Percentiles rank a stretch among this genome's conserved stretches.
phyloP scores from a whole-genome alignment of 2,329 filamentous ascomycete species.

The Claviceps paspali region DNA sequence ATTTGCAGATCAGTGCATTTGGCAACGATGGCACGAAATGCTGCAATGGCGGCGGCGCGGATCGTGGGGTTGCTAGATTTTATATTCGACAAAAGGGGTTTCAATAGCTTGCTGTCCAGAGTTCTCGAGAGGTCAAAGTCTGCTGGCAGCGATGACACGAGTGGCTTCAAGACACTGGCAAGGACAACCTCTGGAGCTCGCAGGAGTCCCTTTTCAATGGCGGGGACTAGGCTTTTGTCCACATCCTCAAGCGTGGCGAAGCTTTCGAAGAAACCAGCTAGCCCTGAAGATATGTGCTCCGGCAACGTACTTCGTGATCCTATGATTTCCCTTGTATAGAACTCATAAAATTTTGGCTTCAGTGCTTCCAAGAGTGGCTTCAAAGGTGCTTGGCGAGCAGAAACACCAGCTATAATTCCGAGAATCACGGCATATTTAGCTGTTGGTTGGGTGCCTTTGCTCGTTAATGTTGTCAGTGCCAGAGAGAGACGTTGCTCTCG shows the following conservation, averaged over 20 bases:
- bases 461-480: conserved; percentile 50
- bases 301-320: conserved; percentile 61
- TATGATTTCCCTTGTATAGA: conserved; percentile 74
- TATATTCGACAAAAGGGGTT: conserved; percentile 75
- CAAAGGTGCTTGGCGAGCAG: conserved; percentile 50
- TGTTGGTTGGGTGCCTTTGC: conserved; percentile 48
- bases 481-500: conserved; percentile 45
- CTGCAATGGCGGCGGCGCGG: conserved; percentile 57
- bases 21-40: conserved; percentile 55
- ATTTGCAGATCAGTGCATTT: conserved; percentile 41
- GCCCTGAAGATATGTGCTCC: conserved; percentile 52
- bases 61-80: conserved; percentile 78
- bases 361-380: conserved; percentile 45
- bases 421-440: conserved; percentile 63
- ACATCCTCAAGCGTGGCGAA: conserved; percentile 65
- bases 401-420: conserved; percentile 78
- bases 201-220: conserved; percentile 77
- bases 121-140: conserved; percentile 64
- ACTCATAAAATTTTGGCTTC: conserved; percentile 63
- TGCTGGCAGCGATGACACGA: conserved; percentile 54
- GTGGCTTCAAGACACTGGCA: conserved; percentile 57
- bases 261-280: conserved; percentile 67
- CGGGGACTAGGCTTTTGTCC: conserved; percentile 57
- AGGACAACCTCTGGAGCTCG: conserved; percentile 83
- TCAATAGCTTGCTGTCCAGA: conserved; percentile 58